Evolutionary conservation across 2,329 filamentous ascomycete genomes (phyloP).

Genomic region (Aureobasidium leucospermi): DNA sequence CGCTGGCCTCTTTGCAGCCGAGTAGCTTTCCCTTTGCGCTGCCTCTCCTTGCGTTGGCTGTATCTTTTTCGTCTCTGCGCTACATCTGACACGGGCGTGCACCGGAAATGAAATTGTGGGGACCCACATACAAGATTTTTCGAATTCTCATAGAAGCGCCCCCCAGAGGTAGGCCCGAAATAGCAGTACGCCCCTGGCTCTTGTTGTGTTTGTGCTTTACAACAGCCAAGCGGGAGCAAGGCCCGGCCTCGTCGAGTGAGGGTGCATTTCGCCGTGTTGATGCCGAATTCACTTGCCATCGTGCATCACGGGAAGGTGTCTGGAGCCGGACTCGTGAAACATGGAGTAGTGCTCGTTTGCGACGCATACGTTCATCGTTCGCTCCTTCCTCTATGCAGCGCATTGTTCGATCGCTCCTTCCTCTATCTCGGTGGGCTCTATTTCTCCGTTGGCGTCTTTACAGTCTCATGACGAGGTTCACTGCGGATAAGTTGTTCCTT

Average conservation of each 20-base stretch:
- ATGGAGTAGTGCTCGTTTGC: background rate
- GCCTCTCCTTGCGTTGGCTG: constrained; percentile 1
- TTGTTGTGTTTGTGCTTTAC: constrained; percentile 2
- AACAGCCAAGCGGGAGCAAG: background rate
- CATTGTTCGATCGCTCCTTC: background rate
- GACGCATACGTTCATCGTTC: background rate
- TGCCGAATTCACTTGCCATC: background rate
- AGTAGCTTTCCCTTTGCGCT: background rate
- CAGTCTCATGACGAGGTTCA: background rate
- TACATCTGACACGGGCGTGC: constrained; percentile 7
- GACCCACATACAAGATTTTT: constrained; percentile 15
- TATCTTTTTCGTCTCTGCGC: constrained; percentile 8
- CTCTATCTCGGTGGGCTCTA: background rate
- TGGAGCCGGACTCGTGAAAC: background rate
- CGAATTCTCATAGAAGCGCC: constrained; percentile 13
- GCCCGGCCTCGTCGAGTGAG: constrained; percentile 1
- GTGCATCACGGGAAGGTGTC: background rate
- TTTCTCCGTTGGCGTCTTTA: background rate
- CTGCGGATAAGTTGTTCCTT: background rate
- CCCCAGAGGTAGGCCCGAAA: constrained; percentile 10
- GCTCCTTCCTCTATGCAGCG: background rate
- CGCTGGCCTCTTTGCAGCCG: constrained; percentile 9
- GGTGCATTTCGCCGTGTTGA: background rate
- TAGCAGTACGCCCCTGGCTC: constrained; percentile 8
- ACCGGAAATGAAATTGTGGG: constrained; percentile 11